phyloP scores from a whole-genome alignment of 129 eudicot species.

The Arctium lappa region DNA sequence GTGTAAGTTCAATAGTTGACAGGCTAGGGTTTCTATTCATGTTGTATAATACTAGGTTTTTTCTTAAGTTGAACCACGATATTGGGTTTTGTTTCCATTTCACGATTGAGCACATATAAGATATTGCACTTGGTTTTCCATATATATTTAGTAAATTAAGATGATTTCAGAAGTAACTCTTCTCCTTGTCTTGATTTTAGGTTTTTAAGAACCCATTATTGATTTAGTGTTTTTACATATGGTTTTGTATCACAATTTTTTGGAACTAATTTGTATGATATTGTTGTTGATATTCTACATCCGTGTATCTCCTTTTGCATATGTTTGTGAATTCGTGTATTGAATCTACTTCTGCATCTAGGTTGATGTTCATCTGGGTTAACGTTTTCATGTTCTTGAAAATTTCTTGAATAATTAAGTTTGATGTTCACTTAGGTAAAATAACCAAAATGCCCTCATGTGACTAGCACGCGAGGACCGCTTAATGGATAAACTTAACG shows the following conservation, averaged over 20 bases:
- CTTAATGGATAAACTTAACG: too few species aligned
- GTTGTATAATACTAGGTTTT: neutral
- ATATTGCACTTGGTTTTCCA: neutral
- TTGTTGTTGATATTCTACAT: neutral
- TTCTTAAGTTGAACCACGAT: neutral
- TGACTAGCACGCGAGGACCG: too few species aligned
- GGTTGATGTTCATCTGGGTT: neutral
- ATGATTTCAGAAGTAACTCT: neutral
- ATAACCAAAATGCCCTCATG: too few species aligned
- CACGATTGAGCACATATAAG: neutral
- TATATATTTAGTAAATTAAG: neutral
- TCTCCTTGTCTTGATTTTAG: neutral
- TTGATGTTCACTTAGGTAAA: neutral
- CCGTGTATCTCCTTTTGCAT: neutral
- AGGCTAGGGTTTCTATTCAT: neutral
- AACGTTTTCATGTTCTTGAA: neutral
- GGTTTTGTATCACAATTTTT: neutral
- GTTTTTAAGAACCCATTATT: neutral
- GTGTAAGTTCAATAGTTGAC: too few species aligned
- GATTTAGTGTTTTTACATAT: neutral
- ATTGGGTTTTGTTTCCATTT: neutral
- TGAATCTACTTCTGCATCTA: neutral
- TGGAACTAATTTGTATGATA: neutral
- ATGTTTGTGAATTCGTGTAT: neutral
- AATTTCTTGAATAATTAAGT: neutral